Percentiles rank a stretch among this genome's conserved stretches.
Conservation (phyloP, 176 grass and related monocot species). For the Saccharum officinarum region DNA sequence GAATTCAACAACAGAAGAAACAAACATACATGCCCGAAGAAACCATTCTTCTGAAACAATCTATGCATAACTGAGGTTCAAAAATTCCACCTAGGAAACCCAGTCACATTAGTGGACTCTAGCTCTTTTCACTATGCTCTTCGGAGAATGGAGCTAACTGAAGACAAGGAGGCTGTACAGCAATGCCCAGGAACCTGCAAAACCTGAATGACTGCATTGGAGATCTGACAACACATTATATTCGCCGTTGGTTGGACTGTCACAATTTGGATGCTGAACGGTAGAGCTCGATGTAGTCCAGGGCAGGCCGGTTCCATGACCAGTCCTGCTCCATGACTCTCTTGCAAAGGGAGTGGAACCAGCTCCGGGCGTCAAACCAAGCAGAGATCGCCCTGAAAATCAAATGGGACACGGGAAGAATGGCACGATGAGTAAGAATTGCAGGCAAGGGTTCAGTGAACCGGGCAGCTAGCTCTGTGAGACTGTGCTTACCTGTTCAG, state of each 20-base stretch:
- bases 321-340: conserved; percentile 91
- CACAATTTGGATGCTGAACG: conserved; percentile 50
- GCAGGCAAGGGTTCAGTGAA: not conserved
- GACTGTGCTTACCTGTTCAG: conserved; percentile 66
- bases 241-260: not conserved
- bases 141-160: not conserved
- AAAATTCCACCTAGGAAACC: not conserved
- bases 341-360: conserved; percentile 75
- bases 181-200: conserved; percentile 1
- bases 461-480: not conserved
- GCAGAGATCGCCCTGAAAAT: conserved; percentile 61
- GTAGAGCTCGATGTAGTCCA: conserved; percentile 93
- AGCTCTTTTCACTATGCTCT: not conserved
- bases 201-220: not conserved
- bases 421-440: not conserved
- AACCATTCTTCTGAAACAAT: not conserved
- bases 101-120: not conserved
- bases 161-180: conserved; percentile 15
- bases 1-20: not conserved
- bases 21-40: not conserved
- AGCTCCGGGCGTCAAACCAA: conserved; percentile 65
- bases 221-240: not conserved
- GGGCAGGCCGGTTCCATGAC: conserved; percentile 87
- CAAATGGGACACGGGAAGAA: not conserved
- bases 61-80: not conserved